Evolutionary conservation across 371 early-diverging fungal species (phyloP).

Genomic region (Synchytrium microbalum): DNA sequence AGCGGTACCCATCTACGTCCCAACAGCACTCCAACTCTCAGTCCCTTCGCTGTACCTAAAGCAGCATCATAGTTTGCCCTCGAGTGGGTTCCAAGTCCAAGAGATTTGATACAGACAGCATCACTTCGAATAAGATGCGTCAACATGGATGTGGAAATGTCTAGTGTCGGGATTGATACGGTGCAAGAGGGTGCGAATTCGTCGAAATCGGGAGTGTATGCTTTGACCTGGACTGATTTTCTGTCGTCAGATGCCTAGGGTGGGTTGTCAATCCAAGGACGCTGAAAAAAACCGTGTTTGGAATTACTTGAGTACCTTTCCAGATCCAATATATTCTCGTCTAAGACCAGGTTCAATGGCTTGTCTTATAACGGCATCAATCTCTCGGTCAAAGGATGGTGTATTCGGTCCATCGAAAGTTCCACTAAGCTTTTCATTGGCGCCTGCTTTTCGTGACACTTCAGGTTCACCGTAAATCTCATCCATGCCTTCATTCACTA

Average conservation of each 20-base stretch:
- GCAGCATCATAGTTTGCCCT: not conserved
- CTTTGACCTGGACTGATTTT: not conserved
- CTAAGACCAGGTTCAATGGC: slow-evolving; percentile 8
- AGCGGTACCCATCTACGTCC: not conserved
- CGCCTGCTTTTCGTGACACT: not conserved
- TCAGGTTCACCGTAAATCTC: slow-evolving; percentile 32
- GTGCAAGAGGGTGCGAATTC: not conserved
- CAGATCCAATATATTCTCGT: not conserved
- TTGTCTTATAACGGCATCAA: slow-evolving; percentile 20
- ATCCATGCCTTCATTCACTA: slow-evolving; percentile 41
- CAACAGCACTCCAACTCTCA: not conserved
- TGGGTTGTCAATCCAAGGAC: too few relatives aligned
- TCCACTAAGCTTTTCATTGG: not conserved
- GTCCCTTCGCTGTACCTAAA: not conserved
- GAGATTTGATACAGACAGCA: not conserved
- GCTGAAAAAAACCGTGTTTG: too few relatives aligned
- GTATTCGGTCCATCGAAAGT: not conserved
- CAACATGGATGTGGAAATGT: not conserved
- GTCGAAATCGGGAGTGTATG: not conserved
- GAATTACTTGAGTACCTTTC: not conserved
- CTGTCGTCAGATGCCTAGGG: not conserved
- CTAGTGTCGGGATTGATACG: not conserved
- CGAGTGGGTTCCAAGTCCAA: not conserved
- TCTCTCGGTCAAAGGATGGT: slow-evolving; percentile 21
- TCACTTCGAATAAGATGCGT: not conserved